These are phyloP conservation scores for Amaranthus tricolor DNA, from an alignment of 179 eudicot species.

Conservation along the genomic window DNA sequence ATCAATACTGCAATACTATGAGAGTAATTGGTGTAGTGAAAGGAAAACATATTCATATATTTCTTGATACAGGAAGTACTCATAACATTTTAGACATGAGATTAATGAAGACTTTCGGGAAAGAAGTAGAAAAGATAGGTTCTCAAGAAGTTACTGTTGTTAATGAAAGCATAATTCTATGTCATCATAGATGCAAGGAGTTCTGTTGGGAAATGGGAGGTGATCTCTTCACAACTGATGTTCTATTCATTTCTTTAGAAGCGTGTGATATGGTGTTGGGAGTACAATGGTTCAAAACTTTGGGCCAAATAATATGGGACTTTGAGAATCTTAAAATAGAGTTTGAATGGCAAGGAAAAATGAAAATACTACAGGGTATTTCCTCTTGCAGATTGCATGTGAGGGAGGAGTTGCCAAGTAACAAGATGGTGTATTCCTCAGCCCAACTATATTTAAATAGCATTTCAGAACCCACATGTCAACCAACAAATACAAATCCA, in stretches of 20 bases:
- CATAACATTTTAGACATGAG: background rate
- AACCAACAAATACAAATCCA: too few relatives aligned
- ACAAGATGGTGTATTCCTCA: too few relatives aligned
- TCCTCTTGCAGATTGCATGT: too few relatives aligned
- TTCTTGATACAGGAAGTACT: background rate
- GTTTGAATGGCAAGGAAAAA: background rate
- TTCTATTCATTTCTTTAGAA: background rate
- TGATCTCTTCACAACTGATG: background rate
- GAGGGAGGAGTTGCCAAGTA: too few relatives aligned
- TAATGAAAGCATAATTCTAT: background rate
- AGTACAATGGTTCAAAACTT: background rate
- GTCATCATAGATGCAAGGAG: background rate
- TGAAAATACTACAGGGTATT: background rate
- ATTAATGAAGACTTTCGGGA: background rate
- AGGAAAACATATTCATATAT: background rate
- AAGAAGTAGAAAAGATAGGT: background rate
- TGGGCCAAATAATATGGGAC: background rate
- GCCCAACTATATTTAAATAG: too few relatives aligned
- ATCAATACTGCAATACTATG: background rate
- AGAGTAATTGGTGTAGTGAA: background rate
- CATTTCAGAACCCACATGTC: too few relatives aligned
- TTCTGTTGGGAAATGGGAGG: background rate
- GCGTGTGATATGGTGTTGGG: background rate
- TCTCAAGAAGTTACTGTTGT: background rate
- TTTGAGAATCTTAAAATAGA: background rate